Evolutionary conservation across 202 grass and related monocot species (phyloP).

Genomic region (Setaria viridis): DNA sequence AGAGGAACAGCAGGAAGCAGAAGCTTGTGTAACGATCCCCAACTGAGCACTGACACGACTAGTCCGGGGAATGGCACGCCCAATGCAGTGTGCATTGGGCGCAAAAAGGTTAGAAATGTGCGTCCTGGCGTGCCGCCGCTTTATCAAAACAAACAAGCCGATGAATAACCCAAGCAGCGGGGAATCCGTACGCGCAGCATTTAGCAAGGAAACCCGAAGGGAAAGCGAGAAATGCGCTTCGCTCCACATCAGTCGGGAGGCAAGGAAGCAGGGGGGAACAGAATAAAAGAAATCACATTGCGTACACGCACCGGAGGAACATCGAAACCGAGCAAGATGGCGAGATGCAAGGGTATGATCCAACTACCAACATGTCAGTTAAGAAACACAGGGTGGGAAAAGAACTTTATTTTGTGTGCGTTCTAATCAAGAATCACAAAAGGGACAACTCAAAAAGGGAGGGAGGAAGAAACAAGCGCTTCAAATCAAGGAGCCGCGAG

Average conservation of each 20-base stretch:
- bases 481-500: conserved; percentile 40
- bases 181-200: conserved; percentile 25
- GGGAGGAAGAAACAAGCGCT: conserved; percentile 11
- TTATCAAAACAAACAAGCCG: not conserved
- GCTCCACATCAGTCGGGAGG: conserved; percentile 14
- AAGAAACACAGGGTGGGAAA: not conserved
- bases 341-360: conserved; percentile 58
- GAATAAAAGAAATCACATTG: conserved; percentile 33
- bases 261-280: not conserved
- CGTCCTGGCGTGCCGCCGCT: not conserved
- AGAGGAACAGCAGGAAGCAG: conserved; percentile 7
- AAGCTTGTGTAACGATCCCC: conserved; percentile 29
- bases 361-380: conserved; percentile 46
- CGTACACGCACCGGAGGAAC: not conserved
- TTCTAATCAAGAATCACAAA: conserved; percentile 37
- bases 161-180: not conserved
- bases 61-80: conserved; percentile 2
- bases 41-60: conserved; percentile 8
- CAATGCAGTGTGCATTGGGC: conserved; percentile 12
- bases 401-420: conserved; percentile 22
- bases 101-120: conserved; percentile 25
- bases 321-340: conserved; percentile 12
- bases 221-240: conserved; percentile 34
- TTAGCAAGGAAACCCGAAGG: not conserved
- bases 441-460: not conserved